These are phyloP conservation scores for Sporothrix pseudoabietina DNA, from an alignment of 2,329 filamentous ascomycete species.

Conservation along the genomic window DNA sequence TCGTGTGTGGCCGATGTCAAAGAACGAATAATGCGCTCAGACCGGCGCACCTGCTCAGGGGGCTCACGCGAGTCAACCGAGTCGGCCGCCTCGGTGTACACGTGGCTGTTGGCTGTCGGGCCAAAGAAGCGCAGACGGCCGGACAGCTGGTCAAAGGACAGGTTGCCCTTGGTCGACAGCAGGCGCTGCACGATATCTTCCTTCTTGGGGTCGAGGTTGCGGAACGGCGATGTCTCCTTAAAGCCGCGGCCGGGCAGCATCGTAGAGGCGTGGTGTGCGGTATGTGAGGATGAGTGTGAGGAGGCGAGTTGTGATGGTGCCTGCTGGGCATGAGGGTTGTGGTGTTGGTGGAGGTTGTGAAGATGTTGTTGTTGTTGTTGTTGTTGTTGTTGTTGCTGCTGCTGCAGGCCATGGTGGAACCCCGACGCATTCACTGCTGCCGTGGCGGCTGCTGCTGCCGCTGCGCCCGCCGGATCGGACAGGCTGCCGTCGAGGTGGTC, in stretches of 20 bases:
- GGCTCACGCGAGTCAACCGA: slow-evolving; percentile 45
- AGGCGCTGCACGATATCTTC: slow-evolving; percentile 54
- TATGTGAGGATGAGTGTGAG: background rate
- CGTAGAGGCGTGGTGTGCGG: background rate
- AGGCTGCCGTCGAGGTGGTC: slow-evolving; percentile 23
- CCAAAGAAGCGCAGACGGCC: slow-evolving; percentile 57
- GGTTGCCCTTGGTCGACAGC: slow-evolving; percentile 52
- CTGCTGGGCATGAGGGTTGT: slow-evolving; percentile 6
- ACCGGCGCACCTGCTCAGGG: slow-evolving; percentile 50
- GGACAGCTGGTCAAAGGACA: slow-evolving; percentile 55
- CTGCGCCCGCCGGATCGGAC: background rate
- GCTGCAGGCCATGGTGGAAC: slow-evolving; percentile 11
- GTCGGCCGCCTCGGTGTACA: slow-evolving; percentile 48
- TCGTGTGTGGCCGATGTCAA: slow-evolving; percentile 52
- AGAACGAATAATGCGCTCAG: slow-evolving; percentile 52
- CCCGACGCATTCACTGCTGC: background rate
- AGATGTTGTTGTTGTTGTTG: slow-evolving; percentile 17
- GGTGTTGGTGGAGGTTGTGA: slow-evolving; percentile 1
- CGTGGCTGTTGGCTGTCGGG: slow-evolving; percentile 56
- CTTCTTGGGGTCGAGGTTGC: slow-evolving; percentile 46
- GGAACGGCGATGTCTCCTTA: slow-evolving; percentile 42
- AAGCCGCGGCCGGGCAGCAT: slow-evolving; percentile 21
- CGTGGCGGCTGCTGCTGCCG: background rate
- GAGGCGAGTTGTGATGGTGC: background rate
- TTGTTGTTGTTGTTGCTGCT: slow-evolving; percentile 26